Percentiles rank a stretch among this genome's conserved stretches.
Evolutionary conservation across 345 rosid species (phyloP).

Genomic region (Rhodamnia argentea): DNA sequence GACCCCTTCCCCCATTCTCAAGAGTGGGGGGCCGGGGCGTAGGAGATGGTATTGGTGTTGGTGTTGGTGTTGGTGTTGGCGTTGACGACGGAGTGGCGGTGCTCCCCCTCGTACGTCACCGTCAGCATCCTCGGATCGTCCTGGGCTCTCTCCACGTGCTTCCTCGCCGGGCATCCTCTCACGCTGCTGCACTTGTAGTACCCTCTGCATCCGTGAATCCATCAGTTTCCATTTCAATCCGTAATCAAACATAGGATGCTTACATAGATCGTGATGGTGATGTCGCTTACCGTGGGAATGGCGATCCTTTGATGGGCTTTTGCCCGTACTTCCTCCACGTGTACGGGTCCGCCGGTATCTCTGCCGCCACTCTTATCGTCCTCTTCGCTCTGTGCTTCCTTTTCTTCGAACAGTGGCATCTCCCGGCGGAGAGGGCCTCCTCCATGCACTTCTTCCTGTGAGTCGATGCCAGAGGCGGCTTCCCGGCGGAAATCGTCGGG

Average conservation of each 20-base stretch:
- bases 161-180: constrained; percentile 42
- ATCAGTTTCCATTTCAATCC: neutral
- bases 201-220: constrained; percentile 13
- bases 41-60: neutral
- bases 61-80: too few species aligned
- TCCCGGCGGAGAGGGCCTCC: constrained; percentile 20
- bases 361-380: constrained; percentile 28
- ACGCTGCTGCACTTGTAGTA: constrained; percentile 40
- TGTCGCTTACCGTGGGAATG: constrained; percentile 18
- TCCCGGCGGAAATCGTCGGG: constrained; percentile 21
- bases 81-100: constrained; percentile 12
- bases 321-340: constrained; percentile 47
- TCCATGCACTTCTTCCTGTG: constrained; percentile 23
- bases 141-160: constrained; percentile 36
- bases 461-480: constrained; percentile 25
- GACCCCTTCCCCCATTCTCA: neutral
- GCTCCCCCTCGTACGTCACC: constrained; percentile 42
- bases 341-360: constrained; percentile 33
- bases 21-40: neutral
- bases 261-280: neutral
- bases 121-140: constrained; percentile 29
- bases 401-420: constrained; percentile 43
- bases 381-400: constrained; percentile 30
- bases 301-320: constrained; percentile 45
- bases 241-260: neutral